Conservation (phyloP, 129 eudicot genomes). For the Chrysanthemum lavandulifolium region DNA sequence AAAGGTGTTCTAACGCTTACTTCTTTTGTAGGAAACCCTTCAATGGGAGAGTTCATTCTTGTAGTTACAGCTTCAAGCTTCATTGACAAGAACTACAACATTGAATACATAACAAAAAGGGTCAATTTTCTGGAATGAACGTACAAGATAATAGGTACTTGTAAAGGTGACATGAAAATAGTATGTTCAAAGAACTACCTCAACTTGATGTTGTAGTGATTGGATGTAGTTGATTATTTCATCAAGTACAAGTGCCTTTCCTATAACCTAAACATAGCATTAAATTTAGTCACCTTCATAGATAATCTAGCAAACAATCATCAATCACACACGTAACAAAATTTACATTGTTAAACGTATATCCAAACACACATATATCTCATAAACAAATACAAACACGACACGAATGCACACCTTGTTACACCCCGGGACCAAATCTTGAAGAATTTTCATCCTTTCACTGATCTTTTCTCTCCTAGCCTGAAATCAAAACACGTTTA, state of each 20-base stretch:
- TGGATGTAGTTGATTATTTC: slow-evolving; percentile 93
- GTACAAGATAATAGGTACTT: background rate
- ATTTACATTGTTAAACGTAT: background rate
- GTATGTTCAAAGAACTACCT: slow-evolving; percentile 47
- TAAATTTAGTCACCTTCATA: slow-evolving; percentile 5
- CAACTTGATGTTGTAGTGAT: slow-evolving; percentile 91
- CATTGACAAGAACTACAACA: slow-evolving; percentile 83
- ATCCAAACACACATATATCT: background rate
- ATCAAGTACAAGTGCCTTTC: slow-evolving; percentile 95
- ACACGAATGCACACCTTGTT: slow-evolving; percentile 59
- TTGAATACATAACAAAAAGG: slow-evolving; percentile 9
- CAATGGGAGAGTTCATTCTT: slow-evolving; percentile 53
- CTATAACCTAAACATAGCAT: slow-evolving; percentile 59
- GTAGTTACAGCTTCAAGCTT: slow-evolving; percentile 97
- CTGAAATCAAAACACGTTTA: slow-evolving; percentile 28
- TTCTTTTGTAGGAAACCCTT: slow-evolving; percentile 69
- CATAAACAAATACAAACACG: background rate
- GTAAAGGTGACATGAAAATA: slow-evolving; percentile 4
- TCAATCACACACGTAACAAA: slow-evolving; percentile 15
- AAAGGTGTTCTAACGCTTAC: slow-evolving; percentile 45
- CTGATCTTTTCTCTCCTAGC: slow-evolving; percentile 90
- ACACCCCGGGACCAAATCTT: slow-evolving; percentile 98
- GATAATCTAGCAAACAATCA: background rate
- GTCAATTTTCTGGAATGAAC: slow-evolving; percentile 2
- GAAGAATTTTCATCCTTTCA: slow-evolving; percentile 93